Evolutionary conservation across 75 land plant species (phyloP), one percentile per base, ranked within the genome.

Genomic region (Adiantum capillusveneris): DNA sequence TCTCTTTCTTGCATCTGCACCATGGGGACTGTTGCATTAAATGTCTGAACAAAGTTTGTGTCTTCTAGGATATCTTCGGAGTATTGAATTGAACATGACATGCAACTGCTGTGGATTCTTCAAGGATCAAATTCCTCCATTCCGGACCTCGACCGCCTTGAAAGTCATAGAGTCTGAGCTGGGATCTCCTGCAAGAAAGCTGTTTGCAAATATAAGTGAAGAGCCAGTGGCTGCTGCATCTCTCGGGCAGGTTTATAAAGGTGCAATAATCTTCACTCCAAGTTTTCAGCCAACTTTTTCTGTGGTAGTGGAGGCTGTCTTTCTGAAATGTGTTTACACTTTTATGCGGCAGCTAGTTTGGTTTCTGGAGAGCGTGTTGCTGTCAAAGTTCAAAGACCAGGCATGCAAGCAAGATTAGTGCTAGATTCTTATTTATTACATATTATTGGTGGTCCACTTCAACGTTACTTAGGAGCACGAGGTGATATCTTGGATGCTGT

Each of bases 211-310:
- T 56, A 89, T 94, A 18, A 85, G 86, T 53, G 53, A 66, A 45
- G 77, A 89, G 59, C 98, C 98, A 42, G 60, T 94, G 52, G 98
- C 98, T 31, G 96, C 98, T 44, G 96, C 96, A 57, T 94, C 98
- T 7, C 72, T 89, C 51, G 98, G 98, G 36, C 98, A 94, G 68
- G 98, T 94, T 20, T 94, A 94, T 63, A 94, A 88, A 89, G 98
- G 98, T 94, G 64, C 51, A 53, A n/a, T n/a, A n/a, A n/a, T n/a
- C n/a, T n/a, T n/a, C n/a, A n/a, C n/a, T n/a, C n/a, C n/a, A n/a
- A n/a, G n/a, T n/a, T n/a, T n/a, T n/a, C n/a, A n/a, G n/a, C n/a
- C n/a, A n/a, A n/a, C n/a, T n/a, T n/a, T n/a, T n/a, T n/a, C n/a
- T n/a, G n/a, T n/a, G n/a, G n/a, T n/a, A n/a, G n/a, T n/a, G n/a